These are phyloP conservation scores for Colletotrichum euphorbiae DNA, from an alignment of 2,329 filamentous ascomycete genomes.

Conservation along the genomic window DNA sequence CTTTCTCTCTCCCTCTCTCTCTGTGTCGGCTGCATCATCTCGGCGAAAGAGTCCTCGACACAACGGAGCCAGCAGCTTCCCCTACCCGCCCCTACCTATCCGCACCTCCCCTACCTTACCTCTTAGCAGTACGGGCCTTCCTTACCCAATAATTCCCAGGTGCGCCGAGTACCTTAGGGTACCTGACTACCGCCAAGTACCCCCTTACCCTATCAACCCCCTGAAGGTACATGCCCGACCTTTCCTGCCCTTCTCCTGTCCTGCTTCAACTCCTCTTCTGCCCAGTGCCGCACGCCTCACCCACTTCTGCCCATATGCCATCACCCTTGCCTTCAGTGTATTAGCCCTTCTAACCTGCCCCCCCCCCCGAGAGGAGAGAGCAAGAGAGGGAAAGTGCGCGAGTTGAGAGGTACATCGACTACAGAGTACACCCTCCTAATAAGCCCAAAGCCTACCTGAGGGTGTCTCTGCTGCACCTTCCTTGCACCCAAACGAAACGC, in stretches of 20 bases:
- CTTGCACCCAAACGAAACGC: constrained; percentile 37
- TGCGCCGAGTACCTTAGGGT: background rate
- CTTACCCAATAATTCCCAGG: constrained; percentile 11
- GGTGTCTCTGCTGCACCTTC: constrained; percentile 16
- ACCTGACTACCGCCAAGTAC: background rate
- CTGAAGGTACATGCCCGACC: background rate
- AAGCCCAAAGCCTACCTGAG: background rate
- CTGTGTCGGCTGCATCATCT: background rate
- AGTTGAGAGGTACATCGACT: constrained; percentile 1
- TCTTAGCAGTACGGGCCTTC: background rate
- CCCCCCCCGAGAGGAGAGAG: background rate
- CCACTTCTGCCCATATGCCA: constrained; percentile 9
- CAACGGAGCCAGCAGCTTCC: background rate
- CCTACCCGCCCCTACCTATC: constrained; percentile 10
- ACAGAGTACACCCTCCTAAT: background rate
- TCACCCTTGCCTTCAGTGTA: constrained; percentile 17
- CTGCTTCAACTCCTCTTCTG: background rate
- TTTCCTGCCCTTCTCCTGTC: background rate
- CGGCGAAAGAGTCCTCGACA: background rate
- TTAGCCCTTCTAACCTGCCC: too few relatives aligned
- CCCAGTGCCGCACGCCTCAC: constrained; percentile 2
- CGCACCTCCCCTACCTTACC: background rate
- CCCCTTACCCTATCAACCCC: background rate
- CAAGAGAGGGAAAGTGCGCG: background rate
- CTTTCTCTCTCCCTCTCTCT: too few relatives aligned